These are phyloP conservation scores for Hyaloscypha finlandica DNA, from an alignment of 495 filamentous ascomycete species.

Conservation along the genomic window DNA sequence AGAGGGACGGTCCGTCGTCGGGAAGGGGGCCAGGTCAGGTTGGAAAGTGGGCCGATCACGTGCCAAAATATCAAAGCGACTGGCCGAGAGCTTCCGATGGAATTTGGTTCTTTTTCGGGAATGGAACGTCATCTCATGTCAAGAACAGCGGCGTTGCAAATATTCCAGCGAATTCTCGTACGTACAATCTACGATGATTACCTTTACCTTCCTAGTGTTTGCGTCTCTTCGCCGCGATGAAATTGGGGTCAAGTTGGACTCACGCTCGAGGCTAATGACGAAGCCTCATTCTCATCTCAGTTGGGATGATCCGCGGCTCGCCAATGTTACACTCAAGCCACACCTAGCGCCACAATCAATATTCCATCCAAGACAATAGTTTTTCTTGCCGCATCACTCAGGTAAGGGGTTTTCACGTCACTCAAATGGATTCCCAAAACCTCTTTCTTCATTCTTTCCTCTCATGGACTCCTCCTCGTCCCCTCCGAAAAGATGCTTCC, in stretches of 20 bases:
- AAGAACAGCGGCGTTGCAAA: neutral
- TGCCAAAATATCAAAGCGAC: neutral
- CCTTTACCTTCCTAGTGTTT: neutral
- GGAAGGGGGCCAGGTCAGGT: neutral
- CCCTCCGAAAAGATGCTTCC: too few relatives aligned
- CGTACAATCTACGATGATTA: neutral
- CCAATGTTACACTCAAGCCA: neutral
- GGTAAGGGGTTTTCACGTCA: neutral
- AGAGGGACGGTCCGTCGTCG: neutral
- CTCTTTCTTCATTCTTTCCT: too few relatives aligned
- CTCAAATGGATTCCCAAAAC: neutral
- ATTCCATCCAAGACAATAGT: neutral
- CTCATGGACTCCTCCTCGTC: too few relatives aligned
- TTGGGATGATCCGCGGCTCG: neutral
- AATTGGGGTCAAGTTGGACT: neutral
- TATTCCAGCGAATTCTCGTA: neutral
- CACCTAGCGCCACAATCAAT: constrained; percentile 1
- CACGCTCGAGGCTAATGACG: neutral
- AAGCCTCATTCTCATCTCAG: neutral
- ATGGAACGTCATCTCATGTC: neutral
- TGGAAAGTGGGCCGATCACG: neutral
- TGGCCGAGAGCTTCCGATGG: neutral
- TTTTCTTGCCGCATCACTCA: neutral
- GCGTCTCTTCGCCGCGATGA: neutral
- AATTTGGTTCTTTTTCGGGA: neutral